phyloP scores from a whole-genome alignment of 1,139 yeast species.

The Yarrowia galli region DNA sequence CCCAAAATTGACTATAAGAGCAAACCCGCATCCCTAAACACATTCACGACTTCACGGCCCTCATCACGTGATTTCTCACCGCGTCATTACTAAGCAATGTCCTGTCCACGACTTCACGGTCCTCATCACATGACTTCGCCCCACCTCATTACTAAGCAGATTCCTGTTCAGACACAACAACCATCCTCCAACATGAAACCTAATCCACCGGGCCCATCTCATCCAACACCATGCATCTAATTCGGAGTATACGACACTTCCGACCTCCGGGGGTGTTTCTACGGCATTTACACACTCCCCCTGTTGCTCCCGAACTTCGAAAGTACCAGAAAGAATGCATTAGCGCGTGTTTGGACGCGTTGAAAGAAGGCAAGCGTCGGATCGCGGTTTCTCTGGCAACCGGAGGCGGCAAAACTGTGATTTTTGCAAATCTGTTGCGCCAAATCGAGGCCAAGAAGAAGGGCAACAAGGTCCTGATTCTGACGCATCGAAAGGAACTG shows the following conservation, averaged over 20 bases:
- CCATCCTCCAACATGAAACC: background rate
- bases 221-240: background rate
- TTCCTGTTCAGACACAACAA: background rate
- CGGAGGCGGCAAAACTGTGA: conserved; percentile 94
- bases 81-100: background rate
- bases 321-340: conserved; percentile 81
- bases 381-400: conserved; percentile 90
- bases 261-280: background rate
- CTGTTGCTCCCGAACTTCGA: conserved; percentile 49
- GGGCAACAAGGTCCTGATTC: conserved; percentile 64
- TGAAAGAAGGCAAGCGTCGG: conserved; percentile 59
- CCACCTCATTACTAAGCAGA: background rate
- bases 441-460: conserved; percentile 53
- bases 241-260: background rate
- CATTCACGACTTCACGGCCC: too few relatives aligned
- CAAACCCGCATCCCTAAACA: too few relatives aligned
- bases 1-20: too few relatives aligned
- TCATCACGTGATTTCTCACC: too few relatives aligned
- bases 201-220: too few relatives aligned
- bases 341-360: conserved; percentile 59
- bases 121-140: too few relatives aligned
- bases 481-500: conserved; percentile 85
- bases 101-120: background rate
- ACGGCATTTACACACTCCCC: background rate
- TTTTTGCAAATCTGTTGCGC: conserved; percentile 71